Conservation (phyloP, 2,329 filamentous ascomycete species). For the Sclerotinia minor region DNA sequence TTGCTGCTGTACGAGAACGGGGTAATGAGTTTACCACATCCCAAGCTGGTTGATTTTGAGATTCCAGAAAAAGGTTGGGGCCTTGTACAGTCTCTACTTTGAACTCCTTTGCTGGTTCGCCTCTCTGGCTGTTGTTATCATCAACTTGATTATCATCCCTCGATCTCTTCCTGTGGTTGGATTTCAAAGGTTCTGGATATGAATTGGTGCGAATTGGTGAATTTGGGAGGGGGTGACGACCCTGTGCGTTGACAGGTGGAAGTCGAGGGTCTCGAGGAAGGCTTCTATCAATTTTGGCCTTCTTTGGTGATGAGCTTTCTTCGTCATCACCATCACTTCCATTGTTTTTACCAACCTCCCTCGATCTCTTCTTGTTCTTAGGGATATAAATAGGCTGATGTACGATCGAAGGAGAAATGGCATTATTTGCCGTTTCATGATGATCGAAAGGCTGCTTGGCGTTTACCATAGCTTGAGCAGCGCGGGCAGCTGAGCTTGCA, state of each 20-base stretch:
- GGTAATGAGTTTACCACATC: background rate
- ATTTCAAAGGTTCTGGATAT: background rate
- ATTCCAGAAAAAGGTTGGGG: background rate
- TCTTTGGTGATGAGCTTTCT: background rate
- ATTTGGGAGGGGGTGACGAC: background rate
- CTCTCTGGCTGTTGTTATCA: too few species aligned
- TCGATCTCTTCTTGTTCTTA: background rate
- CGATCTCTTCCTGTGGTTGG: background rate
- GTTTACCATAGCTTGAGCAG: background rate
- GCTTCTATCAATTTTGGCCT: background rate
- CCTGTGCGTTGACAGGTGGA: background rate
- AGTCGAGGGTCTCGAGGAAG: background rate
- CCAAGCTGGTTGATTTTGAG: background rate
- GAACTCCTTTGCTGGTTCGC: background rate
- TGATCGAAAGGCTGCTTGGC: too few species aligned
- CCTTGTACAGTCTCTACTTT: background rate
- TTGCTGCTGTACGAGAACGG: background rate
- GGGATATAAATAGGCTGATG: too few species aligned
- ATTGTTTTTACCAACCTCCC: background rate
- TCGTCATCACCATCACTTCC: background rate
- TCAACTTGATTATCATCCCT: background rate
- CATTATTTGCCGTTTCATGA: background rate
- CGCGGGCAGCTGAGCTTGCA: background rate
- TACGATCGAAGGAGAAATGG: accelerated
- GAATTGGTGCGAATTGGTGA: background rate